These are phyloP conservation scores for Lepiota brunneoincarnata DNA, from an alignment of 768 basidiomycete species.

Conservation along the genomic window DNA sequence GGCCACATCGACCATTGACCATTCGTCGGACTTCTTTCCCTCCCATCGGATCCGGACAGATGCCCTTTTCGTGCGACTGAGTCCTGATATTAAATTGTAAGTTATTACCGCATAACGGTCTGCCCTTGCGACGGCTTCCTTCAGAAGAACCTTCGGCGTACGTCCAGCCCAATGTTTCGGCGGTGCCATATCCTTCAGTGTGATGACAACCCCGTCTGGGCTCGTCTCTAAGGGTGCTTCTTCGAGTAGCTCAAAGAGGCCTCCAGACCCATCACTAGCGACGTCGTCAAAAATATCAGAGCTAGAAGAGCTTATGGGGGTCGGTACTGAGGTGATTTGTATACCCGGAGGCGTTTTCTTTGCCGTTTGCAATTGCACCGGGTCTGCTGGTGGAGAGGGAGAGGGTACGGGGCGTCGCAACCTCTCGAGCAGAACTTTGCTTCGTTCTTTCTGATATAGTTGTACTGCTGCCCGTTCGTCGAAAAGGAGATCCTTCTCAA, in stretches of 20 bases:
- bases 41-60: slow-evolving; percentile 74
- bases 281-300: slow-evolving; percentile 52
- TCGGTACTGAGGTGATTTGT: background rate
- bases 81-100: slow-evolving; percentile 62
- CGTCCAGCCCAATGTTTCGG: slow-evolving; percentile 84
- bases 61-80: slow-evolving; percentile 74
- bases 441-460: slow-evolving; percentile 50
- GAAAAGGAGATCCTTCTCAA: slow-evolving; percentile 68
- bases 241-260: slow-evolving; percentile 76
- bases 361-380: background rate
- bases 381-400: background rate
- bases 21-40: slow-evolving; percentile 55
- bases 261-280: slow-evolving; percentile 48
- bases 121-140: slow-evolving; percentile 61
- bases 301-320: slow-evolving; percentile 4
- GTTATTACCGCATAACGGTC: slow-evolving; percentile 76
- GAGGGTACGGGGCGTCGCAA: slow-evolving; percentile 22
- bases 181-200: slow-evolving; percentile 68
- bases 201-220: slow-evolving; percentile 48
- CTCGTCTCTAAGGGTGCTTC: slow-evolving; percentile 60
- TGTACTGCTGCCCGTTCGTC: slow-evolving; percentile 63
- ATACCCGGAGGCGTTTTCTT: background rate
- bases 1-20: slow-evolving; percentile 83
- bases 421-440: slow-evolving; percentile 46
- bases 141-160: slow-evolving; percentile 72